These are phyloP conservation scores for Eucalyptus melliodora DNA, from an alignment of 345 rosid species.

Conservation along the genomic window DNA sequence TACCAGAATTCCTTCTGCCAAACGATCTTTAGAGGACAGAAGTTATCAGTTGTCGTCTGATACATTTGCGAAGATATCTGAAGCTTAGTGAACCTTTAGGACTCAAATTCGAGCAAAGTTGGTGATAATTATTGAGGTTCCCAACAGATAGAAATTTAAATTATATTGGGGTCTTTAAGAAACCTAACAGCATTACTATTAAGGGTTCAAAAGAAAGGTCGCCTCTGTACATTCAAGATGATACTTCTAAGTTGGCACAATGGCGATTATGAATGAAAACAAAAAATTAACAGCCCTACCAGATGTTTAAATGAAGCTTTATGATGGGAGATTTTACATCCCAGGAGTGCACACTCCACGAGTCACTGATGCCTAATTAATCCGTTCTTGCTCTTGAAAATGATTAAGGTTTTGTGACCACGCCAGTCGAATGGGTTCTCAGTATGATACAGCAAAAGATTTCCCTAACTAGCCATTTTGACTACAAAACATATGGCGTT, in stretches of 20 bases:
- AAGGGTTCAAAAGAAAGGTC: neutral
- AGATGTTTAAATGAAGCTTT: too few relatives aligned
- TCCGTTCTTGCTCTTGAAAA: too few relatives aligned
- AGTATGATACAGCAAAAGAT: neutral
- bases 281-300: too few relatives aligned
- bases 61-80: neutral
- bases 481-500: neutral
- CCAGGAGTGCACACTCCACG: too few relatives aligned
- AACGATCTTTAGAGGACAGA: fast-evolving
- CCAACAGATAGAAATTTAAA: neutral
- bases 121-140: neutral
- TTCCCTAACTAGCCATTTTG: neutral
- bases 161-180: neutral
- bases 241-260: neutral
- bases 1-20: neutral
- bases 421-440: fast-evolving
- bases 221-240: neutral
- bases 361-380: too few relatives aligned
- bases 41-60: neutral
- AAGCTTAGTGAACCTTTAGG: neutral
- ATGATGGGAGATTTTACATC: too few relatives aligned
- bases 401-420: fast-evolving
- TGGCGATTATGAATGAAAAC: neutral
- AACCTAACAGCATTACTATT: neutral
- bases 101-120: neutral